Conservation (phyloP, 164 flowering plant species). For the Umbilicus rupestris region DNA sequence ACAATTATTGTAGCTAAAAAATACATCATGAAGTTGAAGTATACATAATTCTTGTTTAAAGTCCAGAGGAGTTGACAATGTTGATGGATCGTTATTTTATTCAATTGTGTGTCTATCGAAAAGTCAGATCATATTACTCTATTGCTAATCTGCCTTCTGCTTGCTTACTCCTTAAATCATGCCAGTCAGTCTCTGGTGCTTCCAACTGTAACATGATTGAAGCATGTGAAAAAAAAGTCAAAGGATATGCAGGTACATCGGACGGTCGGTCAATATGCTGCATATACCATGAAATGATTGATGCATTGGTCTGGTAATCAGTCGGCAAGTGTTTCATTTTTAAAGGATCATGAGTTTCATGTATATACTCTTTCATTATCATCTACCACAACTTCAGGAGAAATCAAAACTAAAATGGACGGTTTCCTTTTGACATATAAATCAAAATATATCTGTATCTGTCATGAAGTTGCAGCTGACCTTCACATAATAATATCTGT, state of each 20-base stretch:
- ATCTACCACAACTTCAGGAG: background rate
- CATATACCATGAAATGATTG: background rate
- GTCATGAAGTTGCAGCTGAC: background rate
- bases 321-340: slow-evolving; percentile 1
- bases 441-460: background rate
- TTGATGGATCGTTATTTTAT: background rate
- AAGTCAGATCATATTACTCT: background rate
- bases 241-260: background rate
- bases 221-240: background rate
- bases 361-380: background rate
- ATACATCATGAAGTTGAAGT: slow-evolving; percentile 1
- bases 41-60: background rate
- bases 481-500: background rate
- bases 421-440: background rate
- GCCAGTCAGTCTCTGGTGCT: slow-evolving; percentile 2
- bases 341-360: background rate
- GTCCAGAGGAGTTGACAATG: background rate
- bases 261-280: background rate
- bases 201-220: background rate
- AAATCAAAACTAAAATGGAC: background rate
- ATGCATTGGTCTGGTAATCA: background rate
- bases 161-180: slow-evolving; percentile 11
- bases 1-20: background rate
- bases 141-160: background rate
- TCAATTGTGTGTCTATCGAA: background rate